Conservation (phyloP, 2,329 filamentous ascomycete genomes). For the Atkinsonella hypoxylon region DNA sequence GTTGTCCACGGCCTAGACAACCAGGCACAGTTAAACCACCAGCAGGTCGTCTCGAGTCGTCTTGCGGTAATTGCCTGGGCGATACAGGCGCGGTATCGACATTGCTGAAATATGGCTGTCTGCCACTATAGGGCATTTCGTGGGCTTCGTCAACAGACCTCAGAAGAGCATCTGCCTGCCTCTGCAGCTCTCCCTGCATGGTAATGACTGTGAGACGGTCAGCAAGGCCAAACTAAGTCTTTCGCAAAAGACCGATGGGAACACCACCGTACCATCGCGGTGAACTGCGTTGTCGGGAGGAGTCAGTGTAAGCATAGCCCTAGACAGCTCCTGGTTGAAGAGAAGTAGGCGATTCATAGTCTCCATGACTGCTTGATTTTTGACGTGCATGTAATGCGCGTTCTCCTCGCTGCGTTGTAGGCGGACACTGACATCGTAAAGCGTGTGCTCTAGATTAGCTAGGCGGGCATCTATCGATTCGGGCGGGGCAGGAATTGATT, state of each 20-base stretch:
- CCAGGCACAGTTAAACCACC: conserved; percentile 51
- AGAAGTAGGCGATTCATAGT: conserved; percentile 58
- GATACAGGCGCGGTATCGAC: conserved; percentile 73
- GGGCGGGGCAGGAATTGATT: conserved; percentile 57
- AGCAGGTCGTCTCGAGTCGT: conserved; percentile 64
- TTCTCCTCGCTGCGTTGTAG: conserved; percentile 76
- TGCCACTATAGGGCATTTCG: conserved; percentile 55
- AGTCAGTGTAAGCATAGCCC: conserved; percentile 59
- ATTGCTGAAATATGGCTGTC: conserved; percentile 53
- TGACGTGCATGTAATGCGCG: conserved; percentile 65
- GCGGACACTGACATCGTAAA: conserved; percentile 69
- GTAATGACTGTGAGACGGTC: conserved; percentile 30
- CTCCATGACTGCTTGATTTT: conserved; percentile 73
- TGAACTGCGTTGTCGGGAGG: conserved; percentile 67
- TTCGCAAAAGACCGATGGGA: conserved; percentile 14
- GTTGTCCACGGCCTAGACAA: conserved; percentile 42
- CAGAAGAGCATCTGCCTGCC: conserved; percentile 46
- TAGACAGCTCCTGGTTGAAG: conserved; percentile 77
- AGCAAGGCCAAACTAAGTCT: neutral
- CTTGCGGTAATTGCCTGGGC: conserved; percentile 74
- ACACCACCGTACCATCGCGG: conserved; percentile 57
- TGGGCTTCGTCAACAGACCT: conserved; percentile 50
- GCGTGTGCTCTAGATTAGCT: conserved; percentile 62
- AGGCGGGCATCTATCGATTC: conserved; percentile 70
- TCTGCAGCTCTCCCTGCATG: conserved; percentile 48